Evolutionary conservation across 331 rosid genomes (phyloP), one percentile per base, ranked within the genome.

Genomic region (Stylosanthes scabra): DNA sequence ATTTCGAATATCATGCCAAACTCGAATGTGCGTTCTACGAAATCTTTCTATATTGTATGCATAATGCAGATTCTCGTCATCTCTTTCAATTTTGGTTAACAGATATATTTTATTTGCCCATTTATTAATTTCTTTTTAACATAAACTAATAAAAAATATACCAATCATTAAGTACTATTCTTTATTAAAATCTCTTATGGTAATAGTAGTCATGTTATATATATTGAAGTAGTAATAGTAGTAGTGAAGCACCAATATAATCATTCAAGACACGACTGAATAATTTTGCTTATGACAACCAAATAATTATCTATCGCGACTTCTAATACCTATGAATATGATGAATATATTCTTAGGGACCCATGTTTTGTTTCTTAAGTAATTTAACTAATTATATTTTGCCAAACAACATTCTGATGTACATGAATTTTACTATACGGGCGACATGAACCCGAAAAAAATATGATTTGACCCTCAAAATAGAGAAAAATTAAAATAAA

Each of bases 211-310:
- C 25, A 20, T 20, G 25, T 20, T 20, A 20, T 20, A 20, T 20
- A 20, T 20, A 20, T 20, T 20, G n/a, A n/a, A n/a, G 25, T 20
- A 20, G 25, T 50, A 74, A 74, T 74, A 44, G 11, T 57, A 11
- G 14, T 15, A 49, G 55, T 49, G 55, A 49, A 49, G 16, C 59
- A 31, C 25, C 72, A 74, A 74, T 31, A 31, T 31, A 31, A 75
- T 74, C 52, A 66, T 64, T 64, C 72, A 78, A 16, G 9, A 66
- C 72, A 59, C 37, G 5, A 46, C 68, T 10, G 71, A 67, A 63
- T 20, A 20, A 20, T 20, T 60, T 60, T 60, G 72, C 82, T 71
- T 64, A 71, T 71, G 82, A 77, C 79, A 72, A 34, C 72, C 70
- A 66, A 71, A 77, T 72, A 51, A 77, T 76, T 52, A 66, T 72